phyloP scores from a whole-genome alignment of 805 yeast genomes.

The Metschnikowia drakensbergensis region DNA sequence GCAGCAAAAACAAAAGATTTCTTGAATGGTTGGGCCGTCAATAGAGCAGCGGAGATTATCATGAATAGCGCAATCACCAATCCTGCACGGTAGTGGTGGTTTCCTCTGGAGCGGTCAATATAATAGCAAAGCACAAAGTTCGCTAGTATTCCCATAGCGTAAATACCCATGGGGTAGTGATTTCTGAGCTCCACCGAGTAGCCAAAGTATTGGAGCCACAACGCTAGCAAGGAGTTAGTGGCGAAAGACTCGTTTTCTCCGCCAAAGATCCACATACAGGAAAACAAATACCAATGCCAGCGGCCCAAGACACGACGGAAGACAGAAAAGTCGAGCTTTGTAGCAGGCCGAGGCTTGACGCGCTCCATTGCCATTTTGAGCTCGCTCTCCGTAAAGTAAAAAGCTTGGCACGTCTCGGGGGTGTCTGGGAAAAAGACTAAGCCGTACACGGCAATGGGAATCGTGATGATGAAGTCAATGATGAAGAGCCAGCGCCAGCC shows the following conservation, averaged over 20 bases:
- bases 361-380: conserved; percentile 9
- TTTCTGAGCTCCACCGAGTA: conserved; percentile 46
- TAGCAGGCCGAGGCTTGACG: conserved; percentile 7
- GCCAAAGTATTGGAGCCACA: conserved; percentile 41
- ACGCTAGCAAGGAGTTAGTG: conserved; percentile 44
- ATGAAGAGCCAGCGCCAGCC: conserved; percentile 73
- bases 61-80: conserved; percentile 40
- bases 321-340: conserved; percentile 23
- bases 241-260: conserved; percentile 48
- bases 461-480: conserved; percentile 55
- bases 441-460: conserved; percentile 57
- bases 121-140: conserved; percentile 43
- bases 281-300: conserved; percentile 58
- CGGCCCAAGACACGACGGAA: conserved; percentile 38
- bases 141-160: conserved; percentile 47
- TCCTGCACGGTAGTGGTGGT: conserved; percentile 49
- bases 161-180: conserved; percentile 54
- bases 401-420: conserved; percentile 39
- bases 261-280: conserved; percentile 49
- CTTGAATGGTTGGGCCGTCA: conserved; percentile 38
- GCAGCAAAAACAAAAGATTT: conserved; percentile 45
- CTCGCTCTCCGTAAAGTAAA: conserved; percentile 35
- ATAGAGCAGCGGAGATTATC: conserved; percentile 46
- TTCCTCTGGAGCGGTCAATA: conserved; percentile 32
- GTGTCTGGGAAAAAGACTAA: conserved; percentile 56